Evolutionary conservation across 768 basidiomycete species (phyloP).

Genomic region (Collybiopsis confluens): DNA sequence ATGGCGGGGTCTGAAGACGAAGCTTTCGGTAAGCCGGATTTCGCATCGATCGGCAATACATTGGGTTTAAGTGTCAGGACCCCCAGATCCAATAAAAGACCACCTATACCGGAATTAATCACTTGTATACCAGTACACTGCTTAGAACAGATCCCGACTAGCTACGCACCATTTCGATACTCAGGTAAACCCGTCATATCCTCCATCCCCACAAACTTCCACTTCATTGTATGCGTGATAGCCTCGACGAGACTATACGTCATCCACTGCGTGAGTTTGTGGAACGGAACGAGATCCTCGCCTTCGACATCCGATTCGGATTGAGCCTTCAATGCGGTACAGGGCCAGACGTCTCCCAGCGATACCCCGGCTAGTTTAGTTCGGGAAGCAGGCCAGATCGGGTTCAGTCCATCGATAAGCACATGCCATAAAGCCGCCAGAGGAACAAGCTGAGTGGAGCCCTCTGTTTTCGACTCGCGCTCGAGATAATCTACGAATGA

Average conservation of each 20-base stretch:
- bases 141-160: too few relatives aligned
- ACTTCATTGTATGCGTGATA: slow-evolving; percentile 70
- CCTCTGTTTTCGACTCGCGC: slow-evolving; percentile 42
- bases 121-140: neutral
- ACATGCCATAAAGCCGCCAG: slow-evolving; percentile 76
- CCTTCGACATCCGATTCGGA: slow-evolving; percentile 39
- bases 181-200: slow-evolving; percentile 93
- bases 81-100: slow-evolving; percentile 81
- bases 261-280: slow-evolving; percentile 94
- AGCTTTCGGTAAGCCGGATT: slow-evolving; percentile 56
- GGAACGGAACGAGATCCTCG: slow-evolving; percentile 85
- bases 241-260: slow-evolving; percentile 87
- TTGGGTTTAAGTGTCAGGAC: slow-evolving; percentile 65
- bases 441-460: slow-evolving; percentile 47
- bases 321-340: slow-evolving; percentile 45
- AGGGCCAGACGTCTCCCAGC: slow-evolving; percentile 95
- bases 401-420: slow-evolving; percentile 76
- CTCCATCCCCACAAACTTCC: slow-evolving; percentile 78
- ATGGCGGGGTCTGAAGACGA: slow-evolving; percentile 83
- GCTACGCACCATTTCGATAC: slow-evolving; percentile 73
- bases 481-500: slow-evolving; percentile 72
- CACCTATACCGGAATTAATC: slow-evolving; percentile 44
- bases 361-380: slow-evolving; percentile 60
- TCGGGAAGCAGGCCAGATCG: slow-evolving; percentile 85
- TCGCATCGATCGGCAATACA: slow-evolving; percentile 46